Evolutionary conservation across 169 alveolate species (phyloP), one percentile per base, ranked within the genome.

Genomic region (Pseudocohnilembus persalinus): DNA sequence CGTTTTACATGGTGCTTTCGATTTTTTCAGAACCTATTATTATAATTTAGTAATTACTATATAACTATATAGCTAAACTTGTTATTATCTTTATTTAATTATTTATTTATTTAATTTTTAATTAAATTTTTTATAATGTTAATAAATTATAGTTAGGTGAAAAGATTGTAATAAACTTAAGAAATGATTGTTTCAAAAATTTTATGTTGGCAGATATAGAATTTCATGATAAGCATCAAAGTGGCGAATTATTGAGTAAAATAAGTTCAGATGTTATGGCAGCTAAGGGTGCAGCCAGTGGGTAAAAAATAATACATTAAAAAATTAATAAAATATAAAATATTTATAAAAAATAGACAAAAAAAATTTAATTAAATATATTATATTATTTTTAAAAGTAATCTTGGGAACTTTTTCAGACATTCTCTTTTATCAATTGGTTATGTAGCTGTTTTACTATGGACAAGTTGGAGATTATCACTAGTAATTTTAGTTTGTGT

Each of bases 151-250:
- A 49, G 68, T 20, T 49, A n/a, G 76, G 76, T 15, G 76, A 73
- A 73, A 73, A 73, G 31, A 73, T 73, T 73, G 29, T 73, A 15
- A 15, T 15, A 6, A 4, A 6, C 6, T 26, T 89, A 49, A 88
- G 86, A 77, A 87, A 85, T 84, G 92, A 88, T 49, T 86, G 83
- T 29, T 86, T 88, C 15, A 85, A 77, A 73, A 77, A 85, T 16
- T 83, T 87, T 16, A 81, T 88, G 74, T n/a, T 63, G 1, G 64
- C 65, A 63, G 88, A 83, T 83, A 35, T 83, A 27, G 65, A 35
- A 11, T 83, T 83, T 75, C 77, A 74, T 63, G 31, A 83, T 29
- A 83, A 64, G 25, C 75, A 35, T 31, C 34, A 76, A 76, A 75
- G 72, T 75, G 88, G 88, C 15, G 88, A 83, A 33, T 63, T 83